Conservation (phyloP, 2,329 filamentous ascomycete species). For the Phaeoacremonium minimum region DNA sequence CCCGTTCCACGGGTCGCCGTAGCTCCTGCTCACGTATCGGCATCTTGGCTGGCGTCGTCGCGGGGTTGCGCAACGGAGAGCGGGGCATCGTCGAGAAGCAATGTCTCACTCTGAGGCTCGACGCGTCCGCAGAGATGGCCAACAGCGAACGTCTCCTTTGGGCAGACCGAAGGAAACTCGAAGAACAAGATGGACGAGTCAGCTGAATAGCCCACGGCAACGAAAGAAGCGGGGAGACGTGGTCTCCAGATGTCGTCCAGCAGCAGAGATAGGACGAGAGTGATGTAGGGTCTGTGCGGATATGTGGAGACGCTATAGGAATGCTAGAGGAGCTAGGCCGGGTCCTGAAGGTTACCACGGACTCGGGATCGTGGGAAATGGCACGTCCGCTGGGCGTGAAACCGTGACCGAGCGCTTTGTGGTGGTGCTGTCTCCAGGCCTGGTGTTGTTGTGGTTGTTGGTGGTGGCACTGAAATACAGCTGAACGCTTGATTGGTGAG, state of each 20-base stretch:
- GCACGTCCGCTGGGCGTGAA: too few species aligned
- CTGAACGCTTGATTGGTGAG: too few species aligned
- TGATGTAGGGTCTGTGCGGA: background rate
- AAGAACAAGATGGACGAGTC: too few species aligned
- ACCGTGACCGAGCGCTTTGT: too few species aligned
- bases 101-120: background rate
- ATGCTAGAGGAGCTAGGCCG: background rate
- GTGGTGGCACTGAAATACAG: too few species aligned
- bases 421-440: background rate
- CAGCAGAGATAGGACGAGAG: background rate
- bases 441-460: too few species aligned
- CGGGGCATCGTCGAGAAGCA: background rate
- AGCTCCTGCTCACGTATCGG: slow-evolving; percentile 22
- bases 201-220: background rate
- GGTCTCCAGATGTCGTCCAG: background rate
- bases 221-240: background rate
- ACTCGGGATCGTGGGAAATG: background rate
- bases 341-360: background rate
- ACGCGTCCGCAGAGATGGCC: too few species aligned
- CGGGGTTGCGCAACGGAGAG: slow-evolving; percentile 10
- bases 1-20: slow-evolving; percentile 27
- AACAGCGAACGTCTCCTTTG: too few species aligned
- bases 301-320: background rate
- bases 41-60: slow-evolving; percentile 17
- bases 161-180: too few species aligned